These are phyloP conservation scores for Leptographium lundbergii DNA, from an alignment of 2,329 filamentous ascomycete species.

Conservation along the genomic window DNA sequence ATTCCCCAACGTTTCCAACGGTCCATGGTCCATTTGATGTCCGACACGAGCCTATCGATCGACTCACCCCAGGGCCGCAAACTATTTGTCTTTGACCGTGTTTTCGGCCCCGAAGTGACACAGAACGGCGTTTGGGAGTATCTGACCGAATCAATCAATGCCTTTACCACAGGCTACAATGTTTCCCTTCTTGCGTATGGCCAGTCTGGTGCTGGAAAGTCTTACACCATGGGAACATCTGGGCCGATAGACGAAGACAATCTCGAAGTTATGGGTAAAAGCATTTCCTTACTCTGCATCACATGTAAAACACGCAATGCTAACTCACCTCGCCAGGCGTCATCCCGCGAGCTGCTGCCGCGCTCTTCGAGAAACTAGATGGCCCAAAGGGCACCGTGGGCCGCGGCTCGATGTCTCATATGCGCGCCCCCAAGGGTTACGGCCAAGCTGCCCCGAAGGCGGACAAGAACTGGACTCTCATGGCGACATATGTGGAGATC, in stretches of 20 bases:
- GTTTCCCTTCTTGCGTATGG: slow-evolving; percentile 94
- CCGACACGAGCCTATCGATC: slow-evolving; percentile 72
- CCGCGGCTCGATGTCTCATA: slow-evolving; percentile 60
- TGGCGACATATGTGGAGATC: slow-evolving; percentile 91
- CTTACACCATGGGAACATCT: slow-evolving; percentile 96
- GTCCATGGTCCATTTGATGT: slow-evolving; percentile 81
- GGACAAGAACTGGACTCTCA: slow-evolving; percentile 80
- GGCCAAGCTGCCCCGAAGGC: slow-evolving; percentile 40
- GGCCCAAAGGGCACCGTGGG: slow-evolving; percentile 32
- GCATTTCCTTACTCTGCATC: background rate
- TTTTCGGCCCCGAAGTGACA: slow-evolving; percentile 70
- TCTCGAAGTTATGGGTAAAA: slow-evolving; percentile 63
- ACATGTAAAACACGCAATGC: background rate
- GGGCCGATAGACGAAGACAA: slow-evolving; percentile 67
- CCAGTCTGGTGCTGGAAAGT: slow-evolving; percentile 95
- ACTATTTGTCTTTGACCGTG: slow-evolving; percentile 90
- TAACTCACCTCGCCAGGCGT: slow-evolving; percentile 47
- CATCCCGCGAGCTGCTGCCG: slow-evolving; percentile 79
- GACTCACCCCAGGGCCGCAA: slow-evolving; percentile 89
- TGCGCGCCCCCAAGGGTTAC: slow-evolving; percentile 70
- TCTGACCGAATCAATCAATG: slow-evolving; percentile 73
- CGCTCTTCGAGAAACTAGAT: slow-evolving; percentile 80
- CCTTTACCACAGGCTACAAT: slow-evolving; percentile 95
- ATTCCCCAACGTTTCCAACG: slow-evolving; percentile 92
- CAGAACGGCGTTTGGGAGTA: slow-evolving; percentile 95